Percentiles rank a stretch among this genome's conserved stretches.
These are phyloP conservation scores for Phytopythium mirpurense DNA, from an alignment of 352 stramenopile genomes.

Conservation along the genomic window DNA sequence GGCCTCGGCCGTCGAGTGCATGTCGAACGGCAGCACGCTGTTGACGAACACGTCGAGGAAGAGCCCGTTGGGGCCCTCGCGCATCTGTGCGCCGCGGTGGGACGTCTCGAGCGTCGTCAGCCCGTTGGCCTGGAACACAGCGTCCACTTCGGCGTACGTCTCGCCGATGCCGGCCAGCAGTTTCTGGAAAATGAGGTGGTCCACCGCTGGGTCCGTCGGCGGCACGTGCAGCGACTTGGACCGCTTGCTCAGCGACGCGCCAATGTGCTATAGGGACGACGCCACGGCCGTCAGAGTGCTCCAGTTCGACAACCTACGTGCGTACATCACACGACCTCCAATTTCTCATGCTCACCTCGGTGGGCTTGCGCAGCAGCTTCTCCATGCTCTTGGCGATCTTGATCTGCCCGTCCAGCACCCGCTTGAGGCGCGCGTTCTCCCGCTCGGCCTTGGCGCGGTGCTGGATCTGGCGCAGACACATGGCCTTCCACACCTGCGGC, in stretches of 20 bases:
- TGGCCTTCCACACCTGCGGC: constrained; percentile 26
- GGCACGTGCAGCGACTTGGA: constrained; percentile 20
- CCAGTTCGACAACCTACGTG: too few species aligned
- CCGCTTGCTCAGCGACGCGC: constrained; percentile 18
- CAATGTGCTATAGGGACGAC: constrained; percentile 2
- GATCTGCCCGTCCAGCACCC: constrained; percentile 29
- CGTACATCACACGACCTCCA: too few species aligned
- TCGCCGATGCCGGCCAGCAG: constrained; percentile 23
- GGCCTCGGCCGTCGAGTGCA: constrained; percentile 24
- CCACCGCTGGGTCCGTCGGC: constrained; percentile 17
- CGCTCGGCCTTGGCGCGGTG: constrained; percentile 24
- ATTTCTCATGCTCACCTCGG: constrained; percentile 15
- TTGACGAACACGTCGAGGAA: constrained; percentile 40
- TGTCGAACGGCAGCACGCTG: constrained; percentile 44
- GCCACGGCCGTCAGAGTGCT: too few species aligned
- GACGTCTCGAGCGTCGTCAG: constrained; percentile 26
- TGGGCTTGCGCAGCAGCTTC: constrained; percentile 27
- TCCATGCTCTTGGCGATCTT: constrained; percentile 36
- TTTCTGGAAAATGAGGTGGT: constrained; percentile 22
- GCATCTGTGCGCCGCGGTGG: constrained; percentile 27
- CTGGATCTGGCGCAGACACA: constrained; percentile 20
- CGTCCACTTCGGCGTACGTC: constrained; percentile 30
- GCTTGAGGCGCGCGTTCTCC: constrained; percentile 29
- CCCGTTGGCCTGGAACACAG: constrained; percentile 31
- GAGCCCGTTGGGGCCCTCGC: constrained; percentile 27